Base-by-base conservation (phyloP, 768 basidiomycete species). In the Tylopilus vinaceipallidus region DNA sequence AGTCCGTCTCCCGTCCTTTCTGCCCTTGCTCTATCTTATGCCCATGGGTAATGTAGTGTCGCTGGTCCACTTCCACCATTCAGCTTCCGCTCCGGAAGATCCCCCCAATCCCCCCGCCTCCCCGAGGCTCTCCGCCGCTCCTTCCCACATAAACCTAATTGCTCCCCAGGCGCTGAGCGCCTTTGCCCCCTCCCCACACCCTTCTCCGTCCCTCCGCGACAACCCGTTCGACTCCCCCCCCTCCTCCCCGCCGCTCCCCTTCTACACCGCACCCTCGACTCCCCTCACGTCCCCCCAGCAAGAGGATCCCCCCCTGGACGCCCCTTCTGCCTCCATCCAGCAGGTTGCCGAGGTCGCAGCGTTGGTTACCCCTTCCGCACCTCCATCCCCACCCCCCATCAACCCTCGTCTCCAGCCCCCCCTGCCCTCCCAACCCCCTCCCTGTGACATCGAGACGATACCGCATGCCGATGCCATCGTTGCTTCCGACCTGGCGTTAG, bases 221-320 rank as follows among this genome's bases (percentile, higher is more conserved):
- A 70, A 71, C 47, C 71, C 68, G 1, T 40, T 70, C 40, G 71
- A 65, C 9, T 68, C 70, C 0, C 73, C 73, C 3, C 61, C 72
- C 38, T 53, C 69, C 45, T 74, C 73, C 6, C 72, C 73, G 2
- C 63, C 65, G 14, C 70, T 72, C 54, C 62, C 66, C 30, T 79
- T 79, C 53, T 72, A 71, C 57, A 77, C 78, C 5, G 77, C 79
- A 3, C 80, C 76, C 22, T 73, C 73, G 6, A 73, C 76, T 30
- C 77, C 75, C 26, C 61, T 73, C 52, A 61, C 68, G 45, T 51
- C 75, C 57, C 51, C 79, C 60, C 43, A 68, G 68, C 46, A 73
- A 69, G 59, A 76, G 68, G 53, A 66, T 45, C 59, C 57, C n/a
- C 61, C 69, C 41, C 55, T 57, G 33, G 49, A 63, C 17, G 30